phyloP scores from a whole-genome alignment of 768 basidiomycete species.

The Mycena sanguinolenta region DNA sequence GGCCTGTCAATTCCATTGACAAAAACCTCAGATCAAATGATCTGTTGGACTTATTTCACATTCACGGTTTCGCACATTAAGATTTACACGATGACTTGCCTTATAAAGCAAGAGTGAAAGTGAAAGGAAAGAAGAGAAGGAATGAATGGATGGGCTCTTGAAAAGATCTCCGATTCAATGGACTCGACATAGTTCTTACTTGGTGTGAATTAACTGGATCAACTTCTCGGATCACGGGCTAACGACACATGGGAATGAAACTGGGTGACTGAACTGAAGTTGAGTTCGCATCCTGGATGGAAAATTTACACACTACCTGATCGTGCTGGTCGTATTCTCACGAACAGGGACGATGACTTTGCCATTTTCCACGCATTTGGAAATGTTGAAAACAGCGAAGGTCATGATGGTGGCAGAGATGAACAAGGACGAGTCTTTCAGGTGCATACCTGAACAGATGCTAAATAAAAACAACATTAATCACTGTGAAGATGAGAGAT shows the following conservation, averaged over 20 bases:
- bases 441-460: slow-evolving; percentile 65
- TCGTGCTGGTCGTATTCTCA: slow-evolving; percentile 72
- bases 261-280: slow-evolving; percentile 61
- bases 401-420: slow-evolving; percentile 66
- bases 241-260: slow-evolving; percentile 72
- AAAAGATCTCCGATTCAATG: slow-evolving; percentile 28
- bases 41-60: no score
- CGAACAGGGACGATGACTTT: slow-evolving; percentile 64
- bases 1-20: no score
- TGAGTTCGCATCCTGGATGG: slow-evolving; percentile 6
- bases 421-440: slow-evolving; percentile 68
- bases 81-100: no score
- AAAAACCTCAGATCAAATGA: no score
- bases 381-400: slow-evolving; percentile 65
- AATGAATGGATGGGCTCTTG: slow-evolving; percentile 27
- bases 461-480: slow-evolving; percentile 42
- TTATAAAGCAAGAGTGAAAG: slow-evolving; percentile 26
- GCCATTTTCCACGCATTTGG: slow-evolving; percentile 60
- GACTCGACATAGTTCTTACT: slow-evolving; percentile 42
- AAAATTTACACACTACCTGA: slow-evolving; percentile 57
- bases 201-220: slow-evolving; percentile 64
- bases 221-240: slow-evolving; percentile 72
- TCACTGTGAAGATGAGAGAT: slow-evolving; percentile 36
- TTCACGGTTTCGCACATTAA: no score
- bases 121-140: slow-evolving; percentile 26